phyloP scores from a whole-genome alignment of 352 stramenopile genomes.

The Globisporangium cederbergense region DNA sequence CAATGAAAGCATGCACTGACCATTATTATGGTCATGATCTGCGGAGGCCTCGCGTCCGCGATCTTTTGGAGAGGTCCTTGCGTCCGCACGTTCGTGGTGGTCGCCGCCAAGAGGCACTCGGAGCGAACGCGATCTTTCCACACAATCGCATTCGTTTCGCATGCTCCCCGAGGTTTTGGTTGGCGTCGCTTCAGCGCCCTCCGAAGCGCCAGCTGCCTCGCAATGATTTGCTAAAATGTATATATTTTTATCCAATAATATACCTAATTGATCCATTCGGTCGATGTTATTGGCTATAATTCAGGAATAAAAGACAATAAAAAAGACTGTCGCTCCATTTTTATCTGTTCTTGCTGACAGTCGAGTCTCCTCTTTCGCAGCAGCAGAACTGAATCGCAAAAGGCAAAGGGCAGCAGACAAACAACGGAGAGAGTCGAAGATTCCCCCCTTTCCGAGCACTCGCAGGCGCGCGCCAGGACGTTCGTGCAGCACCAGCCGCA shows the following conservation, averaged over 20 bases:
- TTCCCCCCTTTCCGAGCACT: slow-evolving; percentile 12
- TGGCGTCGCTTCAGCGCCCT: not conserved
- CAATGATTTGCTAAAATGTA: not conserved
- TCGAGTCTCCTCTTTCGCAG: slow-evolving; percentile 11
- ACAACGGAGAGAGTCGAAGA: not conserved
- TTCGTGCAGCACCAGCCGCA: not conserved
- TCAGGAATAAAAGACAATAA: not conserved
- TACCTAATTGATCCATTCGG: no score
- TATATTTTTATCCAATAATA: not conserved
- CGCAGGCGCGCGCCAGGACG: not conserved
- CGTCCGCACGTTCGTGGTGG: not conserved
- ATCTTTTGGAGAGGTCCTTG: no score
- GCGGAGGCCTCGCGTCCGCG: no score
- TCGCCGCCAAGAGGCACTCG: not conserved
- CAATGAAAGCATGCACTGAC: no score
- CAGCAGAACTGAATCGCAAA: slow-evolving; percentile 8
- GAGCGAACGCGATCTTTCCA: slow-evolving; percentile 8
- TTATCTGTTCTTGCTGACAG: slow-evolving; percentile 5
- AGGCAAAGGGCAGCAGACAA: not conserved
- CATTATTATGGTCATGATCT: no score
- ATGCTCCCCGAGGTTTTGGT: not conserved
- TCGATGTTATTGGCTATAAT: not conserved
- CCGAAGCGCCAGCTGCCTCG: not conserved
- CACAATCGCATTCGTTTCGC: slow-evolving; percentile 6
- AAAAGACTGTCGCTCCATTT: not conserved